Percentiles rank a stretch among this genome's conserved stretches.
phyloP scores from a whole-genome alignment of 2,329 filamentous ascomycete genomes.

The Cordyceps pruinosa region DNA sequence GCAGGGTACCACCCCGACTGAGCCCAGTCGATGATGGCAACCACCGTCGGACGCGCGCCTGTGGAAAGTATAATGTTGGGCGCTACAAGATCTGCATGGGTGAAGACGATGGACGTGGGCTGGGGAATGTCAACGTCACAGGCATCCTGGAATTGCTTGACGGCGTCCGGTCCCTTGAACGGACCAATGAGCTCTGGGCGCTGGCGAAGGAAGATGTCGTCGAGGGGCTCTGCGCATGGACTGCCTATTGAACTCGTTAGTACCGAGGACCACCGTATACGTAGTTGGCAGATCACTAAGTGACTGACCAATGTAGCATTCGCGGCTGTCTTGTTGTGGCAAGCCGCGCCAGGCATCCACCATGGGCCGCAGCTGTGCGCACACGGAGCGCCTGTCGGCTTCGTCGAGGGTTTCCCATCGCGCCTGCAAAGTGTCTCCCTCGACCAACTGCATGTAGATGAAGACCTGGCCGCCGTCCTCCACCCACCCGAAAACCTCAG shows the following conservation, averaged over 20 bases:
- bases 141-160: background rate
- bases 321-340: slow-evolving; percentile 14
- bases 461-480: slow-evolving; percentile 18
- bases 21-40: slow-evolving; percentile 24
- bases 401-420: slow-evolving; percentile 17
- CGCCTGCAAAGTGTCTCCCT: slow-evolving; percentile 18
- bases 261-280: background rate
- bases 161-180: slow-evolving; percentile 2
- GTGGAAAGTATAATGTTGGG: slow-evolving; percentile 21
- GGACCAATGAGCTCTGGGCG: background rate
- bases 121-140: background rate
- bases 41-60: slow-evolving; percentile 15
- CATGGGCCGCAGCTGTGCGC: slow-evolving; percentile 11
- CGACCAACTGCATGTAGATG: slow-evolving; percentile 21
- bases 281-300: background rate
- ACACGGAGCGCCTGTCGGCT: slow-evolving; percentile 13
- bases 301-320: slow-evolving; percentile 18
- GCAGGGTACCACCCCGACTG: slow-evolving; percentile 27
- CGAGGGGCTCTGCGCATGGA: background rate
- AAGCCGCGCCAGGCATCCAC: slow-evolving; percentile 17
- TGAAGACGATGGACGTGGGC: slow-evolving; percentile 16
- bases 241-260: background rate
- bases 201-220: background rate
- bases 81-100: slow-evolving; percentile 21
- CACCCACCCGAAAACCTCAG: slow-evolving; percentile 30